Conservation (phyloP, 169 alveolate species). For the Toxoplasma gondii region DNA sequence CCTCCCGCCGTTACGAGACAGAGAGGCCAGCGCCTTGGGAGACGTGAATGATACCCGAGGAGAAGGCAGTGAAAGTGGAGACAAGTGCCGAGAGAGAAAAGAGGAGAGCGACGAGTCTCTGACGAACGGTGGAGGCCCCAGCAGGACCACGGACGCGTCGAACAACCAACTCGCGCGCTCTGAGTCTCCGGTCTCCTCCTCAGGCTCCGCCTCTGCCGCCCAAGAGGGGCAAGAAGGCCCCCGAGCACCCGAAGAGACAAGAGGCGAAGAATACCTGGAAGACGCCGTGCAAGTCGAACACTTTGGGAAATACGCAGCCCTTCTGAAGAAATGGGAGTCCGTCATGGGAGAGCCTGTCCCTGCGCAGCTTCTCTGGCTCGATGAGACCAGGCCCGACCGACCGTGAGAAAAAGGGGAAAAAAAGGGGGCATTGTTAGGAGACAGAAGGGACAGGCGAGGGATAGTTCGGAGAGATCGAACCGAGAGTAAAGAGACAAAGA, state of each 20-base stretch:
- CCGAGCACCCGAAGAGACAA: background rate
- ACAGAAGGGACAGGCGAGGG: too few species aligned
- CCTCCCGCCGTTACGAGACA: background rate
- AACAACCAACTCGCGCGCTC: too few species aligned
- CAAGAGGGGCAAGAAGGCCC: background rate
- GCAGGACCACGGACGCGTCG: too few species aligned
- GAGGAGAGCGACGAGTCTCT: too few species aligned
- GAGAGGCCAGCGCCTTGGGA: background rate
- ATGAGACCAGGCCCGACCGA: background rate
- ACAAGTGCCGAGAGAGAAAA: background rate
- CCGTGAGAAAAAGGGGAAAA: background rate
- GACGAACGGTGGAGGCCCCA: too few species aligned
- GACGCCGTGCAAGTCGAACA: background rate
- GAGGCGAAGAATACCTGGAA: background rate
- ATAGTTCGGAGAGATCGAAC: too few species aligned
- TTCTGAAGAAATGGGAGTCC: background rate
- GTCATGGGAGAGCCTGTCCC: constrained; percentile 3
- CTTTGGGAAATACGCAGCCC: constrained; percentile 2
- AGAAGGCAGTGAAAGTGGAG: background rate
- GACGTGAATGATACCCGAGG: background rate
- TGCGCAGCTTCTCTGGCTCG: constrained; percentile 29
- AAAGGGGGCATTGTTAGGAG: too few species aligned
- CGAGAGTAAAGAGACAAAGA: too few species aligned
- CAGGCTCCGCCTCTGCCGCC: background rate
- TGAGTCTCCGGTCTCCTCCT: background rate